Base-by-base conservation (phyloP, 192 early-diverging fungal genomes). In the Umbelopsis isabellina region DNA sequence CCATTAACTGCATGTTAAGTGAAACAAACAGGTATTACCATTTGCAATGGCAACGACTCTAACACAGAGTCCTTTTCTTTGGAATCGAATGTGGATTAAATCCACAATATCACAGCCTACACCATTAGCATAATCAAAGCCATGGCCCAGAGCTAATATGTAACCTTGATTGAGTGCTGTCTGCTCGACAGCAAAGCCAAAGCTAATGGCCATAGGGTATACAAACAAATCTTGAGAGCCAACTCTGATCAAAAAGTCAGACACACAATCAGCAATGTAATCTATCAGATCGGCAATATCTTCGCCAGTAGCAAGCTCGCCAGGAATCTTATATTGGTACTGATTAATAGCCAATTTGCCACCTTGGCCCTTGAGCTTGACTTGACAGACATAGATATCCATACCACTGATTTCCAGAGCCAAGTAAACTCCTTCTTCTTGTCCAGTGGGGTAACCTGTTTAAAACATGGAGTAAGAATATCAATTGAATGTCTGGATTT, bases 381-480 rank as follows among this genome's bases (percentile, higher is more conserved):
- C 90, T 75, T 92, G 85, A 82, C 94, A 96, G 2, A 96, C 94
- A 45, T 76, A 76, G n/a, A 99, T 85, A 78, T 98, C 96, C 71
- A 92, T 93, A 21, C 95, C 96, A 45, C 94, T 95, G 25, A 98
- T 83, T 76, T 98, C 97, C 41, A 98, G 78, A 25, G 97, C 95
- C 33, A 98, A 84, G 75, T 86, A 94, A 5, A 88, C 87, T 20
- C 97, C 97, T 46, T 83, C 84, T 71, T 98, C 97, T 74, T 87
- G 82, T n/a, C 97, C 97, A 53, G 88, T 91, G 8, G 95, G 94
- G 4, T 89, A 71, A 5, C 79, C 79, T 80, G 45, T 22, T 27
- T 53, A 6, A 9, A 47, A 20, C 4, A 68, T 23, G 52, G n/a
- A 41, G 46, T 48, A 21, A 30, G 25, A 30, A 25, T 25, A 2